Evolutionary conservation across 1,284 basidiomycete species (phyloP), one percentile per base, ranked within the genome.

Genomic region (Irpex sp.): DNA sequence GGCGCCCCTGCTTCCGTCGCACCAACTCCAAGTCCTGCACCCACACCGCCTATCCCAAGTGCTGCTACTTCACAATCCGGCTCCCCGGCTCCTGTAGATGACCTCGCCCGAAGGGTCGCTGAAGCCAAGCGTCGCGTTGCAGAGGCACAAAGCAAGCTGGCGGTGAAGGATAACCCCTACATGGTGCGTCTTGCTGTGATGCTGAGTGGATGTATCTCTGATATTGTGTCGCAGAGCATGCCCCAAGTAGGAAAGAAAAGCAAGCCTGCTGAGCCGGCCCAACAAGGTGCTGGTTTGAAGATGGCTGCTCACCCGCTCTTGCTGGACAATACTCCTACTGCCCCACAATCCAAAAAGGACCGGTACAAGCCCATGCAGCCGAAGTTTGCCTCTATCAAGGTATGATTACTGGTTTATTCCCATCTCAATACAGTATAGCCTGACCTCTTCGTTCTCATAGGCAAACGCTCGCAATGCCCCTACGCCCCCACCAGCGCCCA

Each of bases 311-410:
- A 97, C 75, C 95, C 95, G 3, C 79, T 96, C 26, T 76, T 96
- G 26, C 82, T 95, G 65, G 92, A 93, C 61, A 84, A 82, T 11
- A 74, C 76, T 0, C 80, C 82, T 0, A 72, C 80, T 1, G 79
- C 79, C 1, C 82, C 86, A 0, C 89, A 91, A 72, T 88, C 87
- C 37, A 93, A 92, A 76, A 95, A 94, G 74, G 92, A 95, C 72
- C 80, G 90, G 63, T 97, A 96, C 78, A 96, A 95, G 74, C 93
- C 95, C 6, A 97, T 97, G 94, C 93, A 95, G 67, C 95, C 95
- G 60, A 98, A 97, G 75, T 98, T 97, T 74, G 92, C 94, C 0
- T 94, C 93, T 3, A 95, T 97, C 75, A 95, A 91, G 79, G 90
- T 88, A 26, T 6, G 59, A 13, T 39, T n/a, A 11, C 21, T 46